Evolutionary conservation across 768 basidiomycete species (phyloP).

Genomic region (Termitomyces sp.): DNA sequence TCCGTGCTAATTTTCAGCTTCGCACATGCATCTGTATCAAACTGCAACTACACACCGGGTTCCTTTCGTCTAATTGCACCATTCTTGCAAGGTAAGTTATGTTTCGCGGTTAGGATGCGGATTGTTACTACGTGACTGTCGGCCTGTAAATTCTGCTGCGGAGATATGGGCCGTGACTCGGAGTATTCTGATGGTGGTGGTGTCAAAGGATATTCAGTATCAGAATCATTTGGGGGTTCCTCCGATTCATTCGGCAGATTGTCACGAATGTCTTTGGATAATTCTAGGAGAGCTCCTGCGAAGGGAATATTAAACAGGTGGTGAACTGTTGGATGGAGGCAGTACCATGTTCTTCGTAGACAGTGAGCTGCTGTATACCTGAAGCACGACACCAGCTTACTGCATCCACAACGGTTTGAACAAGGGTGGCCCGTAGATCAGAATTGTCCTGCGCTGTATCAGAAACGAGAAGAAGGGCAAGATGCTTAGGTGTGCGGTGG

Average conservation of each 20-base stretch:
- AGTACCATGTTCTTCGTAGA: constrained; percentile 69
- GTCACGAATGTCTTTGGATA: constrained; percentile 34
- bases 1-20: not conserved
- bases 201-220: constrained; percentile 65
- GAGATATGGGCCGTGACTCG: constrained; percentile 58
- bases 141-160: constrained; percentile 23
- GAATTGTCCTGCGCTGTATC: constrained; percentile 29
- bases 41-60: not conserved
- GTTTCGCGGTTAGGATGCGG: constrained; percentile 4
- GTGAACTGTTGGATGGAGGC: constrained; percentile 13
- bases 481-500: constrained; percentile 55
- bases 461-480: constrained; percentile 59
- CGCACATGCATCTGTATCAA: not conserved
- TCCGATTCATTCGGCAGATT: constrained; percentile 13
- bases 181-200: constrained; percentile 75
- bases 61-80: not conserved
- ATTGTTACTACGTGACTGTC: constrained; percentile 19
- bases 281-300: constrained; percentile 35
- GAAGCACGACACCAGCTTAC: constrained; percentile 57
- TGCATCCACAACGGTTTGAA: constrained; percentile 47
- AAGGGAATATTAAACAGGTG: not conserved
- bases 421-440: constrained; percentile 33
- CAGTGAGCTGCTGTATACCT: constrained; percentile 59
- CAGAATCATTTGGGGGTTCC: constrained; percentile 29
- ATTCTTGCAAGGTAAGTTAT: not conserved